Evolutionary conservation across 179 eudicot genomes (phyloP).

Genomic region (Heliamphora pulchella): DNA sequence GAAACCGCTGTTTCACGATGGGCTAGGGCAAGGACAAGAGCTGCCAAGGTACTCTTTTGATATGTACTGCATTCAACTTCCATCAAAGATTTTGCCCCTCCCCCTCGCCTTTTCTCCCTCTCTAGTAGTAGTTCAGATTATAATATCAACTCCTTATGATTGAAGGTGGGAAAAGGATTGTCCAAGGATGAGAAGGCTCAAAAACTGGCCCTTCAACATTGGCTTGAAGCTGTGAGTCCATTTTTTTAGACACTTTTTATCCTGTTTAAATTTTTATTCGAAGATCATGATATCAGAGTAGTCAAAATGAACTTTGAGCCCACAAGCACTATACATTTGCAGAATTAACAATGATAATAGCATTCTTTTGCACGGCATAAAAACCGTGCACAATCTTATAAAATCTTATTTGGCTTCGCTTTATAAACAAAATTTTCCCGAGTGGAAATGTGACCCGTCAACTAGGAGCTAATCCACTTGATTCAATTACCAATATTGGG

Average conservation of each 20-base stretch:
- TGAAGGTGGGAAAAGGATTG: conserved; percentile 51
- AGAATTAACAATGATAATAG: background rate
- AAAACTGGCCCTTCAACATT: conserved; percentile 48
- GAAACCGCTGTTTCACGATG: conserved; percentile 79
- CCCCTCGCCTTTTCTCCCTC: background rate
- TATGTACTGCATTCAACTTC: background rate
- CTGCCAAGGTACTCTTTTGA: conserved; percentile 52
- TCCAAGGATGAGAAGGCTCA: conserved; percentile 51
- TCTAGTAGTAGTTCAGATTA: background rate
- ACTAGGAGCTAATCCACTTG: background rate
- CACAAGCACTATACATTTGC: background rate
- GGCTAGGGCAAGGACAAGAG: conserved; percentile 81
- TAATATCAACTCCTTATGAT: background rate
- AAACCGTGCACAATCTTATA: background rate
- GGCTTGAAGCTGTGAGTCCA: conserved; percentile 57
- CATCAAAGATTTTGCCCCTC: background rate
- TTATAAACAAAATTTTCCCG: too few relatives aligned
- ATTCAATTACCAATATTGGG: background rate
- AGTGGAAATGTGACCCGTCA: too few relatives aligned
- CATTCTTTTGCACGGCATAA: background rate
- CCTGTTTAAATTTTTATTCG: background rate
- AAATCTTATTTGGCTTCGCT: too few relatives aligned
- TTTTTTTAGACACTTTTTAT: background rate
- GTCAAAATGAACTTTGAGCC: background rate
- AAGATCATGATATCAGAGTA: background rate